Base-by-base conservation (phyloP, 805 yeast species). In the Millerozyma acaciae region DNA sequence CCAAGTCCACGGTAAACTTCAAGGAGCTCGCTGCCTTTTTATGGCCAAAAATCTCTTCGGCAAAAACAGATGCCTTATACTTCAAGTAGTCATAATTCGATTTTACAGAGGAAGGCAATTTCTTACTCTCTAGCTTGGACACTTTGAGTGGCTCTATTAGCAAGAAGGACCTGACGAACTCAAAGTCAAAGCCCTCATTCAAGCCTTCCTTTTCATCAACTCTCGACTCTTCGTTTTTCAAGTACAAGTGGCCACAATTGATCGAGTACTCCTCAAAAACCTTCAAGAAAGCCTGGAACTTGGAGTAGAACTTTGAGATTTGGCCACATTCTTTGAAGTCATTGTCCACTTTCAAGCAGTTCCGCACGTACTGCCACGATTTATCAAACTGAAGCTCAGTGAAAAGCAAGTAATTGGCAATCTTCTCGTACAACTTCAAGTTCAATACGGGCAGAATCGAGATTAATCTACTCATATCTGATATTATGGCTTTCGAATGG, bases 341-440 rank as follows among this genome's bases (percentile, higher is more conserved):
- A 55, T 86, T 84, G 55, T 90, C 90, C 27, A 76, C 70, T 34
- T 83, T 78, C 30, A 90, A 61, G 53, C 97, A 88, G 42, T 73
- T 78, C 44, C 80, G 74, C 16, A 80, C 64, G 24, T 68, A 65
- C 38, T 56, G 65, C 46, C 73, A 57, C 0, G 83, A 71, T 16
- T 67, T 66, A 10, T 74, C 74, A 38, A 70, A 75, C 25, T 76
- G 75, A 23, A 66, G 62, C 24, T 77, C 64, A 5, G 78, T 71
- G 44, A 68, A 78, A 31, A 73, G 56, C 35, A 62, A 43, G 36
- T 52, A 55, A 16, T 59, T 50, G 1, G 70, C 43, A 13, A 55
- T 34, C 10, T 37, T 35, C 14, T 40, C 42, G 43, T 61, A 66
- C 28, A 41, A 34, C 4, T 43, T 33, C 26, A 62, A 39, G 33